These are phyloP conservation scores for Botrytis pseudocinerea DNA, from an alignment of 2,329 filamentous ascomycete species.

Conservation along the genomic window DNA sequence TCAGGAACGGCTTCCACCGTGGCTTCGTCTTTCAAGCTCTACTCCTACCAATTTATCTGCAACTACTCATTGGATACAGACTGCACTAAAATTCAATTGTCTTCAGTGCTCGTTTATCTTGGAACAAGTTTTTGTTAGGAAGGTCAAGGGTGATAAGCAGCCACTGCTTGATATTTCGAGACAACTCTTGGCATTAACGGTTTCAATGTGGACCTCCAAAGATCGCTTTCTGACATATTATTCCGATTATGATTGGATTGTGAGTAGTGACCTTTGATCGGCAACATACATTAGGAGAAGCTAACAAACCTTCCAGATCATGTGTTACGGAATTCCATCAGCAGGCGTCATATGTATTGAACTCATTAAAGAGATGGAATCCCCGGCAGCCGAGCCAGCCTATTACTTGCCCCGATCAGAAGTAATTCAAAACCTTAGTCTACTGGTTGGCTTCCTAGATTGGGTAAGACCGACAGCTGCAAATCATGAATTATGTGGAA, in stretches of 20 bases:
- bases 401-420: slow-evolving; percentile 48
- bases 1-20: slow-evolving; percentile 41
- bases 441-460: slow-evolving; percentile 53
- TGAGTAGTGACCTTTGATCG: slow-evolving; percentile 29
- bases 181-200: slow-evolving; percentile 49
- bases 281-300: neutral
- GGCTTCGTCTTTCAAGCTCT: slow-evolving; percentile 42
- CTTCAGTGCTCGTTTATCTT: slow-evolving; percentile 47
- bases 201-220: slow-evolving; percentile 52
- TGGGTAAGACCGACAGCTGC: slow-evolving; percentile 52
- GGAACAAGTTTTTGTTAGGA: slow-evolving; percentile 55
- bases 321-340: slow-evolving; percentile 52
- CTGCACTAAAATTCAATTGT: slow-evolving; percentile 40
- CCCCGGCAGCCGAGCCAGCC: slow-evolving; percentile 36
- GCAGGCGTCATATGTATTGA: slow-evolving; percentile 54
- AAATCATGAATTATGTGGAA: slow-evolving; percentile 50
- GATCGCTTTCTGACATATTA: slow-evolving; percentile 47
- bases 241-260: slow-evolving; percentile 49
- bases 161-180: slow-evolving; percentile 44
- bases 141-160: slow-evolving; percentile 37
- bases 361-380: slow-evolving; percentile 47
- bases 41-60: slow-evolving; percentile 47
- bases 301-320: slow-evolving; percentile 28
- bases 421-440: slow-evolving; percentile 53
- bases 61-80: slow-evolving; percentile 40